Evolutionary conservation across 768 basidiomycete genomes (phyloP).

Genomic region (Kwoniella bestiolae): DNA sequence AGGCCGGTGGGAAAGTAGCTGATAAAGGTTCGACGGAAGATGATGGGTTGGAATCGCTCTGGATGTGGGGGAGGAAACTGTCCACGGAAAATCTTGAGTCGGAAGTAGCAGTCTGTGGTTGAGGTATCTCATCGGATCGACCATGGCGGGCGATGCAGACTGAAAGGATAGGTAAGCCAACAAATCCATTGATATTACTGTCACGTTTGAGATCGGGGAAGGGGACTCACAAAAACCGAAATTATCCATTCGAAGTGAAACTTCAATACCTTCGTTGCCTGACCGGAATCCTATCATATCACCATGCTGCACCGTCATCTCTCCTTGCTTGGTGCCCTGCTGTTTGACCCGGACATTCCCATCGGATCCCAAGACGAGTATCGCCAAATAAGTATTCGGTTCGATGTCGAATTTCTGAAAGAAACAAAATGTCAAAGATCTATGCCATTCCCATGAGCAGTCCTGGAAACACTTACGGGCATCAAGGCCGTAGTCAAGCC

Average conservation of each 20-base stretch:
- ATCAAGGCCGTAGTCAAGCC: slow-evolving; percentile 18
- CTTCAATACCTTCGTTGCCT: slow-evolving; percentile 34
- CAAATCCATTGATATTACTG: no score
- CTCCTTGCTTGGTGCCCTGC: slow-evolving; percentile 11
- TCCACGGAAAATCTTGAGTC: slow-evolving; percentile 2
- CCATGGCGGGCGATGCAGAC: slow-evolving; percentile 50
- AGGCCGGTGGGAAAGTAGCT: neutral
- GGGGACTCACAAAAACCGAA: slow-evolving; percentile 50
- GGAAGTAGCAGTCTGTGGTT: neutral
- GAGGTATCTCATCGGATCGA: neutral
- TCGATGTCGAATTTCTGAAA: slow-evolving; percentile 1
- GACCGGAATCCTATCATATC: slow-evolving; percentile 45
- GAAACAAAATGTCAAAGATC: neutral
- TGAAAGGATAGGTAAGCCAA: slow-evolving; percentile 18
- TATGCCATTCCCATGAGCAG: neutral
- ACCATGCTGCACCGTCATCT: slow-evolving; percentile 47
- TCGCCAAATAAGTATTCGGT: slow-evolving; percentile 23
- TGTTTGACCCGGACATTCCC: slow-evolving; percentile 21
- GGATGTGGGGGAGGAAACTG: neutral
- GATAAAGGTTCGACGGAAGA: slow-evolving; percentile 4
- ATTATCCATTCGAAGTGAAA: slow-evolving; percentile 34
- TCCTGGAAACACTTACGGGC: slow-evolving; percentile 30
- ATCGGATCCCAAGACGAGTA: slow-evolving; percentile 51
- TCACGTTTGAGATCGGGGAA: no score
- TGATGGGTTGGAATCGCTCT: neutral